Conservation (phyloP, 2,329 filamentous ascomycete genomes). For the Botrytis sinoallii region DNA sequence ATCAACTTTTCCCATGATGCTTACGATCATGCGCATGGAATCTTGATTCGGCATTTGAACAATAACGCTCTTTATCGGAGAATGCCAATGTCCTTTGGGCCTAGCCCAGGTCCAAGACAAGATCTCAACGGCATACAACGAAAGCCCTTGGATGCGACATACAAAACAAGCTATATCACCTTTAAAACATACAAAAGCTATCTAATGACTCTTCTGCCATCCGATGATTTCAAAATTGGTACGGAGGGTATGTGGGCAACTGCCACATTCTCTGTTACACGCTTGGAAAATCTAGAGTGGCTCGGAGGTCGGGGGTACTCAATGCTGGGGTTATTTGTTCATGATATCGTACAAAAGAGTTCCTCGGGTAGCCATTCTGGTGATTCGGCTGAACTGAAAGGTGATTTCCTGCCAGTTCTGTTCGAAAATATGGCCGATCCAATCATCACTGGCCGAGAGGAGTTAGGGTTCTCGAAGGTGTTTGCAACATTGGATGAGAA, state of each 20-base stretch:
- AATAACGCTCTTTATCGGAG: constrained; percentile 46
- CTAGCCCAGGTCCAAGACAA: constrained; percentile 33
- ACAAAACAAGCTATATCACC: constrained; percentile 38
- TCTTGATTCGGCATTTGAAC: constrained; percentile 41
- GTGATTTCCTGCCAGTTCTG: constrained; percentile 51
- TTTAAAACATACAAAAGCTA: constrained; percentile 42
- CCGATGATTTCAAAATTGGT: constrained; percentile 32
- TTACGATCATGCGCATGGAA: constrained; percentile 46
- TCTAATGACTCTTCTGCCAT: constrained; percentile 41
- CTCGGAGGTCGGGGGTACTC: constrained; percentile 58
- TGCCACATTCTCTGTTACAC: constrained; percentile 42
- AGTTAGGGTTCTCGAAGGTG: constrained; percentile 55
- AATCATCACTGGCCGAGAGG: constrained; percentile 54
- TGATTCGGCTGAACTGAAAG: constrained; percentile 37
- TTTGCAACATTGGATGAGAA: constrained; percentile 32
- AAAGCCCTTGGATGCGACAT: background rate
- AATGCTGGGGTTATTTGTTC: constrained; percentile 57
- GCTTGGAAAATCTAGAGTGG: constrained; percentile 54
- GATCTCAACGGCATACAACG: constrained; percentile 19
- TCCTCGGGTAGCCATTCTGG: background rate
- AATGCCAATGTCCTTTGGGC: constrained; percentile 43
- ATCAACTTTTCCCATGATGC: constrained; percentile 52
- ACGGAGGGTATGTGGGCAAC: constrained; percentile 34
- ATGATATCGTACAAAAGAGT: constrained; percentile 53
- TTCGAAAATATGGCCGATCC: constrained; percentile 57